Conservation (phyloP, 371 early-diverging fungal genomes). For the Mortierella sp. region DNA sequence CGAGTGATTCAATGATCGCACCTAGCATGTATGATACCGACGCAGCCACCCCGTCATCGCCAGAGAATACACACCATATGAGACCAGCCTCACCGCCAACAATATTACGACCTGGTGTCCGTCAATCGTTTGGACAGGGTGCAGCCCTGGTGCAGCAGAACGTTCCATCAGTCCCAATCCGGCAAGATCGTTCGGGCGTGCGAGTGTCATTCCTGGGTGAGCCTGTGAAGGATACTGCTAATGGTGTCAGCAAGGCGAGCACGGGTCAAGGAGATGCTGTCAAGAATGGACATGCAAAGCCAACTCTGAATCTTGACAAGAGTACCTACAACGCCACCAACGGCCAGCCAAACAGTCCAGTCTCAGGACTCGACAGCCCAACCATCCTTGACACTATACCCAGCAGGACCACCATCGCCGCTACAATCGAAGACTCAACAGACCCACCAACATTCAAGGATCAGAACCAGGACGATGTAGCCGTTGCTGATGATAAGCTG, state of each 20-base stretch:
- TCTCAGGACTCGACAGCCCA: constrained; percentile 9
- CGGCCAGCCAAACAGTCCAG: neutral
- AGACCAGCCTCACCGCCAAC: constrained; percentile 23
- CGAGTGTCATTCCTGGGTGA: constrained; percentile 43
- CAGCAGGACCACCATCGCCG: neutral
- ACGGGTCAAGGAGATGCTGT: constrained; percentile 4
- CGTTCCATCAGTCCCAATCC: constrained; percentile 36
- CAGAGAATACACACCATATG: constrained; percentile 30
- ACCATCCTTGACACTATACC: constrained; percentile 18
- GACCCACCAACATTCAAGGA: neutral
- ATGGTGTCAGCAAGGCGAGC: constrained; percentile 17
- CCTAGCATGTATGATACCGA: constrained; percentile 47
- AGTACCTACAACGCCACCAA: constrained; percentile 11
- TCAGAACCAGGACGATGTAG: neutral
- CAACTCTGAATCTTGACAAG: constrained; percentile 6
- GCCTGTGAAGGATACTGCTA: constrained; percentile 11
- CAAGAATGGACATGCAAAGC: constrained; percentile 9
- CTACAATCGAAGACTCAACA: neutral
- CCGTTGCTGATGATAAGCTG: neutral
- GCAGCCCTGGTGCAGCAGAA: constrained; percentile 18
- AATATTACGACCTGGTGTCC: constrained; percentile 18
- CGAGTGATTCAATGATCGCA: constrained; percentile 50
- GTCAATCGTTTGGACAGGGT: constrained; percentile 46
- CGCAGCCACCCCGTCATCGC: constrained; percentile 16
- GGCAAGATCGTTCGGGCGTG: constrained; percentile 37